Evolutionary conservation across 139 green algal species (phyloP), one percentile per base, ranked within the genome.

Genomic region (Tetratostichococcus sp.): DNA sequence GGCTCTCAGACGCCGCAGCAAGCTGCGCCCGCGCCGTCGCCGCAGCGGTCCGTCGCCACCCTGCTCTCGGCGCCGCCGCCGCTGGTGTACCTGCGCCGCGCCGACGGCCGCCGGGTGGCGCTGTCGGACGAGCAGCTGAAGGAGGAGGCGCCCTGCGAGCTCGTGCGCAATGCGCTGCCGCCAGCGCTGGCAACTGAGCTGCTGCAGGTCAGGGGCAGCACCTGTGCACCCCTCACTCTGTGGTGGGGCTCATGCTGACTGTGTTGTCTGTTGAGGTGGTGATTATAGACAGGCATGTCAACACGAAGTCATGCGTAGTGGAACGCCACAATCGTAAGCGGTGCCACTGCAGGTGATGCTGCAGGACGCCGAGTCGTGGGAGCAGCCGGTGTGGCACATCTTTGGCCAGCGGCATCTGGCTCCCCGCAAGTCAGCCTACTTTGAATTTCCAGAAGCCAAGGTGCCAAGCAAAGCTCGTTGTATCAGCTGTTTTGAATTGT

Each of bases 91-190:
- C 50, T 62, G 50, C 50, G 50, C 11, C 50, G 50, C 17, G 22
- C 50, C 4, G 50, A 62, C 50, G 17, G 50, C 17, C 19, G 50
- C 50, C 22, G 26, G 50, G 19, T 62, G 14, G 50, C 74, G 11
- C 33, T 79, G 21, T 57, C 34, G 59, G 75, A 79, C 32, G 68
- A 75, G 23, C 30, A 79, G 57, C 57, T 79, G 32, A 30, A 58
- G 21, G 26, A 57, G 0, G 25, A 35, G 4, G 59, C 75, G 34
- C 75, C 75, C n/a, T 70, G 43, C 21, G 75, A 79, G 50, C 43
- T 79, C 59, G 75, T 79, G 43, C 59, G 75, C n/a, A 22, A 66
- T 67, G 75, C 50, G 16, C 75, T 79, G 75, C 75, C 75, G 1
- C 0, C 35, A 2, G 25, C 59, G 3, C 58, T 79, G 50, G 75